Conservation (phyloP, 73 alveolate genomes). For the Blepharisma japonicum region DNA sequence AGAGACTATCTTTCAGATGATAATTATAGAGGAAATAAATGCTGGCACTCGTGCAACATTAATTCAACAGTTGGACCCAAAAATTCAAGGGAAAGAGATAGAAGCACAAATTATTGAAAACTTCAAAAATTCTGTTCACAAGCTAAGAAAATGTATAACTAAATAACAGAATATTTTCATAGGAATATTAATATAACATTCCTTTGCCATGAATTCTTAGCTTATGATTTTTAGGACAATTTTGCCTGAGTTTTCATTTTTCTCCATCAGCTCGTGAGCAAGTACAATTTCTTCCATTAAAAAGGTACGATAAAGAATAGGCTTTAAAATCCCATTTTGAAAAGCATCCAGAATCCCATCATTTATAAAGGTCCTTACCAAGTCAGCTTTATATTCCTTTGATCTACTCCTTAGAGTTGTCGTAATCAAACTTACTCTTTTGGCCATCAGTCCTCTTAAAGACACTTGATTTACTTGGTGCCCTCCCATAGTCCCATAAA, state of each 20-base stretch:
- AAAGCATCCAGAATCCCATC: constrained; percentile 31
- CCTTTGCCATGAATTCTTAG: too few relatives aligned
- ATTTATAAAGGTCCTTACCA: not conserved
- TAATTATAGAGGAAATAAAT: too few relatives aligned
- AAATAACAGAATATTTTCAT: too few relatives aligned
- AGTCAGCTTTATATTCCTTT: constrained; percentile 13
- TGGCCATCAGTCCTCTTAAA: constrained; percentile 38
- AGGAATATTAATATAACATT: too few relatives aligned
- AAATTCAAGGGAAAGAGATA: too few relatives aligned
- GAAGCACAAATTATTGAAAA: too few relatives aligned
- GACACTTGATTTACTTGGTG: constrained; percentile 28
- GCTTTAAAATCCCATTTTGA: constrained; percentile 39
- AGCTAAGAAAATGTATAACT: too few relatives aligned
- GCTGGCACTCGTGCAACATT: too few relatives aligned
- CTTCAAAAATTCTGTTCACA: too few relatives aligned
- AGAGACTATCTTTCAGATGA: too few relatives aligned
- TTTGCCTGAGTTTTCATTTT: constrained; percentile 51
- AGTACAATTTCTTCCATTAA: constrained; percentile 33
- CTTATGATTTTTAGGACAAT: constrained; percentile 34
- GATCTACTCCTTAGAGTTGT: constrained; percentile 53
- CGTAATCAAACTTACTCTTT: constrained; percentile 36
- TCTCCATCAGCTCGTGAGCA: constrained; percentile 55
- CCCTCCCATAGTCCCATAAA: constrained; percentile 68
- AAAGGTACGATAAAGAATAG: constrained; percentile 33
- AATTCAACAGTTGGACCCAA: too few relatives aligned